Percentiles rank a stretch among this genome's conserved stretches.
Evolutionary conservation across 73 alveolate species (phyloP).

Genomic region (Tetrahymena elliotti): DNA sequence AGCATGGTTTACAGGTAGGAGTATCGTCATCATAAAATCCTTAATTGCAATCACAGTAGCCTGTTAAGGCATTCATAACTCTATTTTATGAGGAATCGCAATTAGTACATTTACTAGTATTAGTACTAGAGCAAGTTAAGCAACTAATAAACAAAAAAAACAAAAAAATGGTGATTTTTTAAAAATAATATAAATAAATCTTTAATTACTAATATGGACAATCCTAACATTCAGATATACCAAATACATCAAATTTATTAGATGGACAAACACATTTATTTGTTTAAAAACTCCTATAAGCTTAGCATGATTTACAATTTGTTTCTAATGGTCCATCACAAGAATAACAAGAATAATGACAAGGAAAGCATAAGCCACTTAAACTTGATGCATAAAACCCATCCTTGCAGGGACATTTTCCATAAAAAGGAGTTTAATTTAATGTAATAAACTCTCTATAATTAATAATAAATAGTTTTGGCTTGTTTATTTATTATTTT

Average conservation of each 20-base stretch:
- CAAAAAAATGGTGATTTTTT: too few relatives aligned
- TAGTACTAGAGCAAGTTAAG: not conserved
- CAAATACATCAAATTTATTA: not conserved
- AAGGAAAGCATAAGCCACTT: not conserved
- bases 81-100: not conserved
- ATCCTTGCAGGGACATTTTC: not conserved
- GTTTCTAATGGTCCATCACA: not conserved
- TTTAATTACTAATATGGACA: not conserved
- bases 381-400: not conserved
- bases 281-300: not conserved
- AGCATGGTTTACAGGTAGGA: not conserved
- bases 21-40: not conserved
- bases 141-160: not conserved
- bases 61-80: not conserved
- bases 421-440: not conserved
- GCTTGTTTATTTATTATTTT: not conserved
- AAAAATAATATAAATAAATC: too few relatives aligned
- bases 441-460: not conserved
- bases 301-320: not conserved
- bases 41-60: not conserved
- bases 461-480: not conserved
- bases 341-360: not conserved
- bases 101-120: not conserved
- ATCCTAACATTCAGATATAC: not conserved
- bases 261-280: not conserved